Evolutionary conservation across 495 filamentous ascomycete genomes (phyloP).

Genomic region (Xeromyces bisporus): DNA sequence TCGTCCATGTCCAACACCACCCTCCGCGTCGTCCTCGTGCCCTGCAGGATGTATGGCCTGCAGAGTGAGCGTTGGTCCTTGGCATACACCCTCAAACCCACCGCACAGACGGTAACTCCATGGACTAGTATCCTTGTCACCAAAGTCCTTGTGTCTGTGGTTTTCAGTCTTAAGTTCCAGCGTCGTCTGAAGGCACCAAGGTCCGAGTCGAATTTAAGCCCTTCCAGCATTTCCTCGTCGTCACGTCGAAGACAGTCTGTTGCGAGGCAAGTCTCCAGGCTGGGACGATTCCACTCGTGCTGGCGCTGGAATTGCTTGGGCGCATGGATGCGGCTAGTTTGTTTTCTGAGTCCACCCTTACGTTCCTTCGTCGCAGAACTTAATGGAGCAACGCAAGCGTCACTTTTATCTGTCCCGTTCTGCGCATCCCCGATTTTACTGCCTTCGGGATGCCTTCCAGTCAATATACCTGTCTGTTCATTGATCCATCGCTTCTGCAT

Average conservation of each 20-base stretch:
- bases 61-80: conserved; percentile 35
- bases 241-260: conserved; percentile 9
- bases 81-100: conserved; percentile 60
- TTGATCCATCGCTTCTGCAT: conserved; percentile 37
- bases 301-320: conserved; percentile 1
- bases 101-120: conserved; percentile 80
- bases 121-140: no score
- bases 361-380: no score
- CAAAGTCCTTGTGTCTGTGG: no score
- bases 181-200: conserved; percentile 26
- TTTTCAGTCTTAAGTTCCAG: no score
- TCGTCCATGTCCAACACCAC: conserved; percentile 39
- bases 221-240: conserved; percentile 21
- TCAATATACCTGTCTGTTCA: conserved; percentile 21
- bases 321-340: neutral
- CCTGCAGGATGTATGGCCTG: conserved; percentile 34
- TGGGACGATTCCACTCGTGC: conserved; percentile 12
- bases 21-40: conserved; percentile 32
- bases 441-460: conserved; percentile 3
- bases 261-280: conserved; percentile 14
- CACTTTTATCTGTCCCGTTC: conserved; percentile 4
- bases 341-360: neutral
- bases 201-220: conserved; percentile 32
- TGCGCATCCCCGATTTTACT: conserved; percentile 2
- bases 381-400: no score